phyloP scores from a whole-genome alignment of 352 stramenopile species.

The Aphanomyces astaci region DNA sequence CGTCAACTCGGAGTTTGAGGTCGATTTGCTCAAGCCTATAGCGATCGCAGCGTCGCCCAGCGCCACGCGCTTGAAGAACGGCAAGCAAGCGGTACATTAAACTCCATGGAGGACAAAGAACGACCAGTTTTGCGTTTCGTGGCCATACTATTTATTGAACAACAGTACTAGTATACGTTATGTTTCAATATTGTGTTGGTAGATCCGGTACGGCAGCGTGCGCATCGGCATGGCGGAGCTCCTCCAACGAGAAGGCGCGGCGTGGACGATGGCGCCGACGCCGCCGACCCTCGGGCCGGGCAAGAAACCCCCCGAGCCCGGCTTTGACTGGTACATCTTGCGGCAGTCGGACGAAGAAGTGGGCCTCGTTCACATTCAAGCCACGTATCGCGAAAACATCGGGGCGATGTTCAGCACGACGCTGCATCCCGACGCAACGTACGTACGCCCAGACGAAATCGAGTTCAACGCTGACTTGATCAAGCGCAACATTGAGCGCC shows the following conservation, averaged over 20 bases:
- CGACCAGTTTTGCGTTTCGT: too few species aligned
- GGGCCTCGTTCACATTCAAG: slow-evolving; percentile 27
- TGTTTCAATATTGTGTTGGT: not conserved
- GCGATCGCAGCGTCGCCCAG: slow-evolving; percentile 11
- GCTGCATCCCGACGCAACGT: slow-evolving; percentile 26
- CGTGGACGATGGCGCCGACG: slow-evolving; percentile 27
- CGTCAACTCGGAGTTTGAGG: slow-evolving; percentile 26
- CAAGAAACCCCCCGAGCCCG: slow-evolving; percentile 11
- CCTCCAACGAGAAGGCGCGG: slow-evolving; percentile 25
- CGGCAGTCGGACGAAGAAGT: slow-evolving; percentile 30
- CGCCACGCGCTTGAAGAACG: slow-evolving; percentile 9
- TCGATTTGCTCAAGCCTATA: slow-evolving; percentile 27
- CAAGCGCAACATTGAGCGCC: slow-evolving; percentile 34
- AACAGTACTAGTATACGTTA: too few species aligned
- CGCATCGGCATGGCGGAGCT: slow-evolving; percentile 30
- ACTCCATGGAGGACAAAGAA: too few species aligned
- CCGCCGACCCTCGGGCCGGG: slow-evolving; percentile 25
- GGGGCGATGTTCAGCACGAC: slow-evolving; percentile 22
- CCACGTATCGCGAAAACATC: slow-evolving; percentile 29
- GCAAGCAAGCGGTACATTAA: slow-evolving; percentile 24
- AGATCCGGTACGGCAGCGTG: slow-evolving; percentile 19
- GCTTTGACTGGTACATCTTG: slow-evolving; percentile 28
- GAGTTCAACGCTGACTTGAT: slow-evolving; percentile 32
- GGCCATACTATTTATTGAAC: too few species aligned
- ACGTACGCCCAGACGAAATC: slow-evolving; percentile 28